phyloP scores from a whole-genome alignment of 352 stramenopile genomes.

The Pythium periplocum region DNA sequence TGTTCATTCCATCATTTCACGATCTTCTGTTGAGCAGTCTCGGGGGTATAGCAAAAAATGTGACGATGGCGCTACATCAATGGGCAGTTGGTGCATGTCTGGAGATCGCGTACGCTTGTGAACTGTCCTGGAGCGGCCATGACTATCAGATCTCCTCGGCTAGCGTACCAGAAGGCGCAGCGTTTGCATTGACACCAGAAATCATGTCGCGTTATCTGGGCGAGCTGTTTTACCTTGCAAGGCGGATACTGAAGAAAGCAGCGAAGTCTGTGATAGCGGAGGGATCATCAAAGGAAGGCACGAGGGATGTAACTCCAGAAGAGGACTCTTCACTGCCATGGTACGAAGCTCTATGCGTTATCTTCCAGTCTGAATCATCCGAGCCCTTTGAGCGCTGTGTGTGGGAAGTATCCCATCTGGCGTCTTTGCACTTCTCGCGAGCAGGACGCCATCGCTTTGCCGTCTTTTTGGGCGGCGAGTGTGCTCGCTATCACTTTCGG shows the following conservation, averaged over 20 bases:
- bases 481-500: conserved; percentile 51
- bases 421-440: conserved; percentile 69
- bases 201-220: conserved; percentile 58
- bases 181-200: conserved; percentile 47
- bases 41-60: background rate
- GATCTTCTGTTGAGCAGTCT: conserved; percentile 16
- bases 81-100: conserved; percentile 73
- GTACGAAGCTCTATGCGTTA: conserved; percentile 46
- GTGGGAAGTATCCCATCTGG: conserved; percentile 68
- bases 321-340: conserved; percentile 19
- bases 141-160: conserved; percentile 52
- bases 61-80: conserved; percentile 17
- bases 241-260: conserved; percentile 50
- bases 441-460: conserved; percentile 70
- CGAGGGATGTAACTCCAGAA: conserved; percentile 2
- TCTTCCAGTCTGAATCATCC: conserved; percentile 24
- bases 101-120: conserved; percentile 71
- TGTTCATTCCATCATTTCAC: conserved; percentile 58
- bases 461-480: conserved; percentile 70
- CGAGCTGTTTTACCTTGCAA: conserved; percentile 68
- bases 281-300: background rate
- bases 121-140: conserved; percentile 66
- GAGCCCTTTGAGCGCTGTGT: conserved; percentile 47
- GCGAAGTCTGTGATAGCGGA: conserved; percentile 8
- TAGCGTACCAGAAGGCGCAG: conserved; percentile 33